These are phyloP conservation scores for Mycena kentingensis DNA, from an alignment of 768 basidiomycete genomes.

Conservation along the genomic window DNA sequence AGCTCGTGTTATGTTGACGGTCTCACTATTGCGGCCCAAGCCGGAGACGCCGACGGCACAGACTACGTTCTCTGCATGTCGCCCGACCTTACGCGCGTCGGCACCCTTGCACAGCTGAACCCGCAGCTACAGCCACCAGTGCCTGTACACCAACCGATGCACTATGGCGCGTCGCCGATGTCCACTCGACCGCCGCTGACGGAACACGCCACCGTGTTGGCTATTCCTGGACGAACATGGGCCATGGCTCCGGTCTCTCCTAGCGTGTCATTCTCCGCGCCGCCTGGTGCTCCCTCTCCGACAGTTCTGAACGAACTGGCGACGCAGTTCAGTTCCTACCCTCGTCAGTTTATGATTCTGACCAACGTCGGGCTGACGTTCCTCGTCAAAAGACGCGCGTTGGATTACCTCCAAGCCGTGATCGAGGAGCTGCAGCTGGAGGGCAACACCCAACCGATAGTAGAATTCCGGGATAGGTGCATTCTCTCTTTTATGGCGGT, in stretches of 20 bases:
- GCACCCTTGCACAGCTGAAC: constrained; percentile 66
- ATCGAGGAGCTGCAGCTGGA: constrained; percentile 82
- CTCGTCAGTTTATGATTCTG: constrained; percentile 83
- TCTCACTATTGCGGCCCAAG: constrained; percentile 68
- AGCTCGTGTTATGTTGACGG: constrained; percentile 68
- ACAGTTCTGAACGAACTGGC: constrained; percentile 77
- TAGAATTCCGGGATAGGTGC: constrained; percentile 81
- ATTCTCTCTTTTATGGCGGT: background rate
- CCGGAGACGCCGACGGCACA: constrained; percentile 69
- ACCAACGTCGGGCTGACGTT: constrained; percentile 86
- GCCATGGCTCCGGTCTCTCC: constrained; percentile 65
- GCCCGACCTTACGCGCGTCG: constrained; percentile 75
- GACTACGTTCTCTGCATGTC: constrained; percentile 77
- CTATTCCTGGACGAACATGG: constrained; percentile 84
- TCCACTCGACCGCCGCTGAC: constrained; percentile 62
- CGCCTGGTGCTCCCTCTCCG: constrained; percentile 49
- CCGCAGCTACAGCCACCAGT: constrained; percentile 47
- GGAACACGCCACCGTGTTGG: constrained; percentile 76
- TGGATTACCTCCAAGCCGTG: constrained; percentile 82
- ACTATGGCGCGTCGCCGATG: constrained; percentile 40
- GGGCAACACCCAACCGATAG: constrained; percentile 74
- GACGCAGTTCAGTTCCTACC: constrained; percentile 72
- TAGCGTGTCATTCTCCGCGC: constrained; percentile 26
- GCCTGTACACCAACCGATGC: constrained; percentile 38
- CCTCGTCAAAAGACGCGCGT: constrained; percentile 75